phyloP scores from a whole-genome alignment of 2,329 filamentous ascomycete species.

The Aspergillus ibericus region DNA sequence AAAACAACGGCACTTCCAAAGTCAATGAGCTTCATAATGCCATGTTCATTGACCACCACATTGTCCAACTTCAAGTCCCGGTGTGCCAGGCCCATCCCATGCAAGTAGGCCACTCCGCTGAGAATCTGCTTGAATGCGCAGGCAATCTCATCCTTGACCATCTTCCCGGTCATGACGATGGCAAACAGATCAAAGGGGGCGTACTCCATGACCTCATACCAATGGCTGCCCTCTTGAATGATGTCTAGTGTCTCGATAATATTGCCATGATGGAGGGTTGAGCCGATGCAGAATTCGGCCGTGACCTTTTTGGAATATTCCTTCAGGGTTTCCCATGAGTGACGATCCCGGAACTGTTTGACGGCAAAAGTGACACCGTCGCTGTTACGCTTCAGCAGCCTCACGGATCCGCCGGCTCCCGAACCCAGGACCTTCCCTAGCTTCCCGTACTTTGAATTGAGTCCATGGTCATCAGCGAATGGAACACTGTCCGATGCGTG shows the following conservation, averaged over 20 bases:
- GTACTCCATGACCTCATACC: slow-evolving; percentile 99
- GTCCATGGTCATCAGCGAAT: slow-evolving; percentile 89
- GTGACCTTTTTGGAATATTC: slow-evolving; percentile 99
- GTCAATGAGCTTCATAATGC: slow-evolving; percentile 99
- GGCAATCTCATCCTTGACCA: slow-evolving; percentile 85
- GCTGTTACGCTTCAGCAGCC: slow-evolving; percentile 88
- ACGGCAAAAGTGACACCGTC: slow-evolving; percentile 95
- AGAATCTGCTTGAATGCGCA: slow-evolving; percentile 94
- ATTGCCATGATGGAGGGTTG: slow-evolving; percentile 94
- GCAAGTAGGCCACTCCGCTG: slow-evolving; percentile 89
- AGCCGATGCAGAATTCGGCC: slow-evolving; percentile 96
- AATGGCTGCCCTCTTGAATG: slow-evolving; percentile 86
- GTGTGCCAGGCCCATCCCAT: slow-evolving; percentile 92
- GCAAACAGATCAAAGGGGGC: slow-evolving; percentile 95
- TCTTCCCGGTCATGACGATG: slow-evolving; percentile 98
- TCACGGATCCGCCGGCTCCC: slow-evolving; percentile 89
- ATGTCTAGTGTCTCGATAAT: slow-evolving; percentile 98
- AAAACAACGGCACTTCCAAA: slow-evolving; percentile 98
- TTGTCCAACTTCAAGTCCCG: slow-evolving; percentile 96
- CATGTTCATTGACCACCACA: slow-evolving; percentile 91
- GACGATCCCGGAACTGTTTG: slow-evolving; percentile 90
- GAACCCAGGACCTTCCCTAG: slow-evolving; percentile 91
- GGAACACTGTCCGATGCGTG: slow-evolving; percentile 63
- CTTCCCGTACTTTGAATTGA: slow-evolving; percentile 91
- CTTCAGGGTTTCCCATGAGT: slow-evolving; percentile 89